These are phyloP conservation scores for Moniliophthora roreri DNA, from an alignment of 1,284 basidiomycete species.

Conservation along the genomic window DNA sequence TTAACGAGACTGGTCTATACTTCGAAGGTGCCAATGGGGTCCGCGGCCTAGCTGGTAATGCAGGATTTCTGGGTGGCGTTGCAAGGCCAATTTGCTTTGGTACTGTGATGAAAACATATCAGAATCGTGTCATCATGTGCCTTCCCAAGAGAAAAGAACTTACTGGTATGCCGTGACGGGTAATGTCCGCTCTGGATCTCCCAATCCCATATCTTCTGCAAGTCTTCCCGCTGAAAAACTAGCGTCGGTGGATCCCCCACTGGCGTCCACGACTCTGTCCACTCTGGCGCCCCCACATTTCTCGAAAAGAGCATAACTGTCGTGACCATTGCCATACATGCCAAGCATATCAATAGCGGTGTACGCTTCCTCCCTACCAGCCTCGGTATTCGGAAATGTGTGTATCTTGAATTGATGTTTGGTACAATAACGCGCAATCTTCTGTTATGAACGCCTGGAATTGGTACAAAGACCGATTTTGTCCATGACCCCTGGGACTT, in stretches of 20 bases:
- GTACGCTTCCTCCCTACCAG: constrained; percentile 37
- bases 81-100: constrained; percentile 54
- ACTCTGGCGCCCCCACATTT: constrained; percentile 34
- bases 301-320: constrained; percentile 43
- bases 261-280: constrained; percentile 44
- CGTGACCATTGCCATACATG: constrained; percentile 40
- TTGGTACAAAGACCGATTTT: constrained; percentile 42
- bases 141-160: constrained; percentile 31
- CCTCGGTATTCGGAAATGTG: constrained; percentile 34
- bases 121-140: constrained; percentile 5
- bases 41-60: constrained; percentile 37
- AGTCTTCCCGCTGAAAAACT: constrained; percentile 59
- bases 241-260: constrained; percentile 56
- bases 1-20: constrained; percentile 30
- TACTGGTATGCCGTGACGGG: constrained; percentile 58
- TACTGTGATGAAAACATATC: constrained; percentile 34
- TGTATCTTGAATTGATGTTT: constrained; percentile 43
- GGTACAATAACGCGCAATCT: constrained; percentile 52
- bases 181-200: constrained; percentile 76
- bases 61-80: constrained; percentile 53
- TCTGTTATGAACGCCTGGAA: constrained; percentile 46
- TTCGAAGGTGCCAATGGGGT: constrained; percentile 31
- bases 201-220: constrained; percentile 78
- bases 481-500: constrained; percentile 32
- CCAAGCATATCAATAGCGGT: constrained; percentile 36